A percentile compares a stretch with the other conserved stretches of the same genome.
phyloP scores from a whole-genome alignment of 2,329 filamentous ascomycete species.

The Raffaelea albimanens region DNA sequence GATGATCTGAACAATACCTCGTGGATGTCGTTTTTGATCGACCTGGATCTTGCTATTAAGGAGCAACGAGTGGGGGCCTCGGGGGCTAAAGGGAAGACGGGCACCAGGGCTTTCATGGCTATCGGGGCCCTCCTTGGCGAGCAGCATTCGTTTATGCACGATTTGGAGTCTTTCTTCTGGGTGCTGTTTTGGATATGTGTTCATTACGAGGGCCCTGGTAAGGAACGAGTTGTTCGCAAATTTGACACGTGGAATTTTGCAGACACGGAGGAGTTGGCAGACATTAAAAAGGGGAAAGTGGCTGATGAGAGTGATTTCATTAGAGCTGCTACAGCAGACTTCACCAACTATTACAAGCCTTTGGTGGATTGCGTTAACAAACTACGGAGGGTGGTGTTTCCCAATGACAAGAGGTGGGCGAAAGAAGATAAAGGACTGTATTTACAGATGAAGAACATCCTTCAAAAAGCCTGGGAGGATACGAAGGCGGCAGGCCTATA shows the following conservation, averaged over 20 bases:
- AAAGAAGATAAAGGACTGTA: constrained; percentile 11
- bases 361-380: constrained; percentile 27
- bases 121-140: constrained; percentile 31
- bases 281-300: constrained; percentile 15
- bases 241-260: constrained; percentile 29
- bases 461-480: constrained; percentile 6
- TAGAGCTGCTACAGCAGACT: constrained; percentile 17
- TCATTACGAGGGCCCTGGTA: constrained; percentile 23
- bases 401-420: constrained; percentile 10
- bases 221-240: constrained; percentile 12
- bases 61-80: constrained; percentile 22
- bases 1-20: constrained; percentile 27
- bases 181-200: constrained; percentile 32
- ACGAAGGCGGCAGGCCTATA: background rate
- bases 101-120: constrained; percentile 36
- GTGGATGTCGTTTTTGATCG: constrained; percentile 29
- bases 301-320: constrained; percentile 19
- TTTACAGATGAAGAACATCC: constrained; percentile 9
- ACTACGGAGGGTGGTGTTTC: constrained; percentile 20
- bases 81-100: constrained; percentile 30
- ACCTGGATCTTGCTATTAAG: constrained; percentile 29
- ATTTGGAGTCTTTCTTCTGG: constrained; percentile 40
- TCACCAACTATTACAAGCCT: constrained; percentile 25
- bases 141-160: constrained; percentile 24
- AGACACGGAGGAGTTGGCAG: constrained; percentile 16